These are phyloP conservation scores for Ophiognomonia clavigignenti-juglandacearum DNA, from an alignment of 2,329 filamentous ascomycete species.

Conservation along the genomic window DNA sequence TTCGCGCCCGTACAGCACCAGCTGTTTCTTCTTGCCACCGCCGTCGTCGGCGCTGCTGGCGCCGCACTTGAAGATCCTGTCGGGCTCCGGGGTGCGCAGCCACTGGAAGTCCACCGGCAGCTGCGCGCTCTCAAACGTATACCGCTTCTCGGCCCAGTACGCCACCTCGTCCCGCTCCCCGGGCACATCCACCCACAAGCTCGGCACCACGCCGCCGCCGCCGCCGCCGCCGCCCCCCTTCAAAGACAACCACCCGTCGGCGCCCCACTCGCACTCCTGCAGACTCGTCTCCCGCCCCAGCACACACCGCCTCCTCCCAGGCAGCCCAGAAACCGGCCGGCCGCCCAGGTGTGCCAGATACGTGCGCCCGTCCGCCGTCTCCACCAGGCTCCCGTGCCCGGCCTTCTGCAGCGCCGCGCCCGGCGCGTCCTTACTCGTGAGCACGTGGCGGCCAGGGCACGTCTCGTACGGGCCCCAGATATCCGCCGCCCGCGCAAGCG, in stretches of 20 bases:
- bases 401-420: constrained; percentile 45
- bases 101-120: constrained; percentile 53
- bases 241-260: constrained; percentile 59
- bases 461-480: constrained; percentile 59
- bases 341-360: constrained; percentile 51
- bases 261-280: constrained; percentile 53
- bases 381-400: constrained; percentile 50
- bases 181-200: constrained; percentile 46
- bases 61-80: constrained; percentile 42
- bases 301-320: constrained; percentile 49
- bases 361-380: constrained; percentile 46
- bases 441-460: constrained; percentile 53
- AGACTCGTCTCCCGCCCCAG: constrained; percentile 52
- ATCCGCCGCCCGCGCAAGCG: constrained; percentile 46
- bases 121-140: constrained; percentile 37
- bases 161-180: constrained; percentile 38
- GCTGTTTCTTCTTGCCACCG: too few relatives aligned
- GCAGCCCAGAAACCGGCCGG: constrained; percentile 45
- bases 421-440: constrained; percentile 48
- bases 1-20: constrained; percentile 47
- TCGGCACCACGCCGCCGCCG: constrained; percentile 51
- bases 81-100: constrained; percentile 50
- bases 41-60: constrained; percentile 29
- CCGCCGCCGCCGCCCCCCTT: too few relatives aligned
- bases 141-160: constrained; percentile 46